Evolutionary conservation across 2,329 filamentous ascomycete species (phyloP).

Genomic region (Beauveria sp.): DNA sequence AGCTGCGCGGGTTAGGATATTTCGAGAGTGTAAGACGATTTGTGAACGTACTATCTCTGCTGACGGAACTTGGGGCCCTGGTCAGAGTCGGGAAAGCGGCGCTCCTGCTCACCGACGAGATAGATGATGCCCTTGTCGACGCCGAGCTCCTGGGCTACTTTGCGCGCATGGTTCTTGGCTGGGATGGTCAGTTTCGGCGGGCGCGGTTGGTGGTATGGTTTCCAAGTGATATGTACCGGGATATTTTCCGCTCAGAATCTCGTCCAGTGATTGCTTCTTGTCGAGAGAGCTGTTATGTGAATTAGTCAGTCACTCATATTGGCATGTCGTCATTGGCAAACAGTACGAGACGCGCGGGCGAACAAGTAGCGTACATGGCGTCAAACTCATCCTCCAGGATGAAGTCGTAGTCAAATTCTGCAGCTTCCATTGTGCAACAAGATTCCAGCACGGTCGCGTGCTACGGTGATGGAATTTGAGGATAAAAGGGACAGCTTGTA

Average conservation of each 20-base stretch:
- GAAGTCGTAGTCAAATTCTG: slow-evolving; percentile 32
- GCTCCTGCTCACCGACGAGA: slow-evolving; percentile 44
- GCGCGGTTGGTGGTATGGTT: neutral
- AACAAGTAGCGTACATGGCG: slow-evolving; percentile 38
- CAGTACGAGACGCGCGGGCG: neutral
- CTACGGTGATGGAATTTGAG: neutral
- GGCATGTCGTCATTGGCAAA: neutral
- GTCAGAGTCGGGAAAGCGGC: slow-evolving; percentile 51
- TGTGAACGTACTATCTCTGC: slow-evolving; percentile 44
- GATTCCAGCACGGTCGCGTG: neutral
- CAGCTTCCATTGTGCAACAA: neutral
- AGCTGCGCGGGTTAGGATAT: slow-evolving; percentile 29
- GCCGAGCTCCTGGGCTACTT: slow-evolving; percentile 44
- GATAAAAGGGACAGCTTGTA: neutral
- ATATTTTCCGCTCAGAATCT: slow-evolving; percentile 22
- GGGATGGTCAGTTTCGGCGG: neutral
- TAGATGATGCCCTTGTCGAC: slow-evolving; percentile 46
- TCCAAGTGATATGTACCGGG: neutral
- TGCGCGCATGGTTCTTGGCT: slow-evolving; percentile 52
- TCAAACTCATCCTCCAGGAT: slow-evolving; percentile 47
- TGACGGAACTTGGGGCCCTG: slow-evolving; percentile 49
- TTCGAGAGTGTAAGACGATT: neutral
- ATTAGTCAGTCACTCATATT: neutral
- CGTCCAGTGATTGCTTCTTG: slow-evolving; percentile 23
- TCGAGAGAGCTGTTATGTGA: slow-evolving; percentile 29